These are phyloP conservation scores for Pseudohalonectria lignicola DNA, from an alignment of 2,329 filamentous ascomycete species.

Conservation along the genomic window DNA sequence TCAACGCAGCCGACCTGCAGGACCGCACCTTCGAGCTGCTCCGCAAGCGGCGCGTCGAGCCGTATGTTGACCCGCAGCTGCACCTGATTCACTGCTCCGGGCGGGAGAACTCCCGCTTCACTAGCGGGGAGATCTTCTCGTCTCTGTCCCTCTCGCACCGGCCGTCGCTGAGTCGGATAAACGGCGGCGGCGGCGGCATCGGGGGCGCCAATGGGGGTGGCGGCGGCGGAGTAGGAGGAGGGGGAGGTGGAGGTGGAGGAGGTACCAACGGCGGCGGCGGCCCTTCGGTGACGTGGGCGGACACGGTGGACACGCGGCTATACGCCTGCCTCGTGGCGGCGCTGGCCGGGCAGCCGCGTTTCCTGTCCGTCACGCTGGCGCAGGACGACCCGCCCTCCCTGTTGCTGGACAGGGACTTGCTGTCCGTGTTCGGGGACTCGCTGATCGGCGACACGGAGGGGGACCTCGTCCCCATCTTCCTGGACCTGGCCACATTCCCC, in stretches of 20 bases:
- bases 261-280: background rate
- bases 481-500: constrained; percentile 72
- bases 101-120: constrained; percentile 28
- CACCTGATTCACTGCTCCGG: constrained; percentile 77
- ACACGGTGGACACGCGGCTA: constrained; percentile 50
- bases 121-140: constrained; percentile 23
- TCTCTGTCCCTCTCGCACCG: constrained; percentile 9
- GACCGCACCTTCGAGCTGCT: constrained; percentile 73
- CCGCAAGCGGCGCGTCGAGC: constrained; percentile 63
- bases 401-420: constrained; percentile 57
- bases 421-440: constrained; percentile 57
- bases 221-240: constrained; percentile 4
- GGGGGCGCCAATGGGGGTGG: constrained; percentile 2
- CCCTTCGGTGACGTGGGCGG: constrained; percentile 35
- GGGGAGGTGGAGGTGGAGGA: background rate
- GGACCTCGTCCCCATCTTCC: constrained; percentile 72
- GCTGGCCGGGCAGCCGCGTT: constrained; percentile 48
- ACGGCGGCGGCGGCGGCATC: constrained; percentile 19
- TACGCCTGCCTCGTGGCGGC: constrained; percentile 53
- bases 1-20: constrained; percentile 70
- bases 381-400: constrained; percentile 65
- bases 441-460: constrained; percentile 66
- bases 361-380: constrained; percentile 64
- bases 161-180: constrained; percentile 21
- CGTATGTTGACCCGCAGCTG: constrained; percentile 57